Conservation (phyloP, 2,329 filamentous ascomycete genomes). For the Metarhizium humberi region DNA sequence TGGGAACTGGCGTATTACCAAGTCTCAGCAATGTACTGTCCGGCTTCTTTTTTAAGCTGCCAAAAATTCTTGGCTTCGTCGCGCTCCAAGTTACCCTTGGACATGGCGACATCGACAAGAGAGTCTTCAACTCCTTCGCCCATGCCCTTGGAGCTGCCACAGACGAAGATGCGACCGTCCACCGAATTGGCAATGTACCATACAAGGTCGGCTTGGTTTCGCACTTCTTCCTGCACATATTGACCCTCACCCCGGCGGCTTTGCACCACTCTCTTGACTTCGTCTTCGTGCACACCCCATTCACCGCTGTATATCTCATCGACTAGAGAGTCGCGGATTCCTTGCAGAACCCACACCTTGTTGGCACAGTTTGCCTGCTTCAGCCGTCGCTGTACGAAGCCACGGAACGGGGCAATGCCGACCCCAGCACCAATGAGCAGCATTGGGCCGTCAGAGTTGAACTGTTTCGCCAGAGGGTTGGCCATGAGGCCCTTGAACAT, state of each 20-base stretch:
- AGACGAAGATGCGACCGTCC: slow-evolving; percentile 95
- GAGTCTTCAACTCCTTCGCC: slow-evolving; percentile 89
- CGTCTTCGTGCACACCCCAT: slow-evolving; percentile 85
- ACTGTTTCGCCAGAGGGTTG: slow-evolving; percentile 87
- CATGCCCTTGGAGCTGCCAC: slow-evolving; percentile 92
- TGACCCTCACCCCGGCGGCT: slow-evolving; percentile 67
- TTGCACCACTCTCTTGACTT: slow-evolving; percentile 75
- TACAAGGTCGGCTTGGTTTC: slow-evolving; percentile 85
- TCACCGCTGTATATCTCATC: slow-evolving; percentile 97
- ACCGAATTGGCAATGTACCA: slow-evolving; percentile 96
- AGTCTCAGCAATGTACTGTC: slow-evolving; percentile 88
- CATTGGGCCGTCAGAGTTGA: slow-evolving; percentile 92
- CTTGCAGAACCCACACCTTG: slow-evolving; percentile 95
- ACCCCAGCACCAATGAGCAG: slow-evolving; percentile 93
- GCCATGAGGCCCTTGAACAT: slow-evolving; percentile 99
- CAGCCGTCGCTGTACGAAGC: slow-evolving; percentile 88
- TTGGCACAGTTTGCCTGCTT: slow-evolving; percentile 95
- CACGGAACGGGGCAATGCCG: slow-evolving; percentile 93
- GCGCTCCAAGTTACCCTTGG: slow-evolving; percentile 76
- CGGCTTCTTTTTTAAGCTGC: slow-evolving; percentile 81
- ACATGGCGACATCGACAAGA: slow-evolving; percentile 82
- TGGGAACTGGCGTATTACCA: slow-evolving; percentile 34
- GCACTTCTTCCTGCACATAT: slow-evolving; percentile 95
- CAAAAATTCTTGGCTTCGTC: slow-evolving; percentile 84
- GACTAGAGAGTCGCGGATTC: slow-evolving; percentile 83